Percentiles rank a stretch among this genome's conserved stretches.
Evolutionary conservation across 371 early-diverging fungal species (phyloP).

Genomic region (Caulochytrium protostelioides): DNA sequence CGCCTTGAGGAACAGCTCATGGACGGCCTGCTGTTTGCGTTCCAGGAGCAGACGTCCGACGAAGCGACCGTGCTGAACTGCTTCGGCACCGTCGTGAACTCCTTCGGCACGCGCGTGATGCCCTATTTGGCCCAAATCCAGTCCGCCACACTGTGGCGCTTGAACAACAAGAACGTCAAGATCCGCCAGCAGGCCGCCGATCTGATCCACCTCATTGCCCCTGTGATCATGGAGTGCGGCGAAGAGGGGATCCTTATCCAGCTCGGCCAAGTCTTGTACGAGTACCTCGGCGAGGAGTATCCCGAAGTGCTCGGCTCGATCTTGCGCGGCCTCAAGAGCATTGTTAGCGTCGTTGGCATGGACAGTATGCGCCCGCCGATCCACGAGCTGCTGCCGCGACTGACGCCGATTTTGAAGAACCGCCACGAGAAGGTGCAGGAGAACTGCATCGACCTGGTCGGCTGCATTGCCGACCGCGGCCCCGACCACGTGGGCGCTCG

Average conservation of each 20-base stretch:
- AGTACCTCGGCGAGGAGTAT: slow-evolving; percentile 95
- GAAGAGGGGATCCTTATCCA: slow-evolving; percentile 85
- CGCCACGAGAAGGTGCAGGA: slow-evolving; percentile 94
- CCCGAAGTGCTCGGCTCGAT: slow-evolving; percentile 93
- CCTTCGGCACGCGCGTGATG: slow-evolving; percentile 65
- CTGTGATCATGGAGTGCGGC: slow-evolving; percentile 78
- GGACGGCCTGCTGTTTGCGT: slow-evolving; percentile 87
- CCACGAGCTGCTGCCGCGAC: slow-evolving; percentile 80
- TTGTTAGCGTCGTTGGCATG: slow-evolving; percentile 94
- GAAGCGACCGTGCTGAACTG: slow-evolving; percentile 82
- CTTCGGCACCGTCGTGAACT: slow-evolving; percentile 80
- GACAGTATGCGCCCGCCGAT: slow-evolving; percentile 92
- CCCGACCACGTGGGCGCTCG: slow-evolving; percentile 92
- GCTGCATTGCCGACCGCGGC: slow-evolving; percentile 91
- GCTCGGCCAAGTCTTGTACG: slow-evolving; percentile 74
- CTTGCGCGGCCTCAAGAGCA: slow-evolving; percentile 66
- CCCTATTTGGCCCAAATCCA: slow-evolving; percentile 82
- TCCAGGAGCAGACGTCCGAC: slow-evolving; percentile 85
- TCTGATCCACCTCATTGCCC: slow-evolving; percentile 75
- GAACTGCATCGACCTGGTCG: slow-evolving; percentile 73
- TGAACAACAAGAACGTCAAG: slow-evolving; percentile 87
- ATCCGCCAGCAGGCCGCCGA: slow-evolving; percentile 95
- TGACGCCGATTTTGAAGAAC: slow-evolving; percentile 91
- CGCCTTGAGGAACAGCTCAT: slow-evolving; percentile 75
- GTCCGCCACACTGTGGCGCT: slow-evolving; percentile 81